These are phyloP conservation scores for Pisolithus microcarpus DNA, from an alignment of 768 basidiomycete genomes.

Conservation along the genomic window DNA sequence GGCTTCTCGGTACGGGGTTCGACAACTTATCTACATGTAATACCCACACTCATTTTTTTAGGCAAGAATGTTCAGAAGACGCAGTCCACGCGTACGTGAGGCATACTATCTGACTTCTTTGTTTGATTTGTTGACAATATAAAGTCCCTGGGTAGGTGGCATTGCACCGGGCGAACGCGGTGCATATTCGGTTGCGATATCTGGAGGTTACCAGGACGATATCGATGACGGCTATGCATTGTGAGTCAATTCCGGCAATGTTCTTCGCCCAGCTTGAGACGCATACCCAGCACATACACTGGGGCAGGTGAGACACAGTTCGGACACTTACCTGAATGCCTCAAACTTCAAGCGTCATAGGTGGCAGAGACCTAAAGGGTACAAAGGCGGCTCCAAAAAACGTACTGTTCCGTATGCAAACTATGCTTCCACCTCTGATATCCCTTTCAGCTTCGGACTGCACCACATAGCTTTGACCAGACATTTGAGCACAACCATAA, in stretches of 20 bases:
- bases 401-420: slow-evolving; percentile 33
- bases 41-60: slow-evolving; percentile 11
- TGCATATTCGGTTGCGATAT: slow-evolving; percentile 79
- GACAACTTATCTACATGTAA: not conserved
- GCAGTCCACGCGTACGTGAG: slow-evolving; percentile 75
- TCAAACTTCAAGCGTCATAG: slow-evolving; percentile 26
- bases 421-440: not conserved
- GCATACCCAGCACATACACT: slow-evolving; percentile 58
- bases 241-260: slow-evolving; percentile 38
- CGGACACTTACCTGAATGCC: not conserved
- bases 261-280: not conserved
- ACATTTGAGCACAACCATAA: slow-evolving; percentile 70
- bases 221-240: slow-evolving; percentile 77
- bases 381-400: slow-evolving; percentile 81
- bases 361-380: slow-evolving; percentile 82
- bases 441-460: slow-evolving; percentile 69
- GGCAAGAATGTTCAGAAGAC: slow-evolving; percentile 62
- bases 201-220: slow-evolving; percentile 85
- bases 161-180: slow-evolving; percentile 58
- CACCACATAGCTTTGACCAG: slow-evolving; percentile 80
- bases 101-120: not conserved
- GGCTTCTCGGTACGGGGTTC: slow-evolving; percentile 47
- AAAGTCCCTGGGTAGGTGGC: slow-evolving; percentile 77
- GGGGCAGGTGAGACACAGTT: slow-evolving; percentile 48
- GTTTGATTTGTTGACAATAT: slow-evolving; percentile 1